These are phyloP conservation scores for Pilatotrama ljubarskyi DNA, from an alignment of 768 basidiomycete genomes.

Conservation along the genomic window DNA sequence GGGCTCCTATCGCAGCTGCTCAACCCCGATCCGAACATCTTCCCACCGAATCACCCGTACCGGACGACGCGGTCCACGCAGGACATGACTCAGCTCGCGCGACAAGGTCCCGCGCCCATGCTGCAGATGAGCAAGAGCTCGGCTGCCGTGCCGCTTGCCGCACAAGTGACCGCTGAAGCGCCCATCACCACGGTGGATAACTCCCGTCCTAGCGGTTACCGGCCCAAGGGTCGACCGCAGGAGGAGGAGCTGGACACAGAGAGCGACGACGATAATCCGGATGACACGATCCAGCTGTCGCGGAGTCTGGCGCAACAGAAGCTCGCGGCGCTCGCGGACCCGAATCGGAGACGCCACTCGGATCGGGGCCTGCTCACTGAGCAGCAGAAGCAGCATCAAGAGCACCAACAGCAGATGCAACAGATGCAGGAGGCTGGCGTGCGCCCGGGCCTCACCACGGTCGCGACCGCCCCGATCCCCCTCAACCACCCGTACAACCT, in stretches of 20 bases:
- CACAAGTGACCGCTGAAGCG: slow-evolving; percentile 44
- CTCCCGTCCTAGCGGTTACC: slow-evolving; percentile 42
- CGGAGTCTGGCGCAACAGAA: slow-evolving; percentile 70
- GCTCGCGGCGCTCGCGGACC: slow-evolving; percentile 54
- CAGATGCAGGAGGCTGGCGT: slow-evolving; percentile 12
- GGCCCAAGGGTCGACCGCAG: slow-evolving; percentile 65
- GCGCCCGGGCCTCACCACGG: slow-evolving; percentile 33
- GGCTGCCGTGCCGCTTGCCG: slow-evolving; percentile 59
- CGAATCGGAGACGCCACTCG: slow-evolving; percentile 40
- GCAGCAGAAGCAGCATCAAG: slow-evolving; percentile 25
- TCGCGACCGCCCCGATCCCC: slow-evolving; percentile 55
- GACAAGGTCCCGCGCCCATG: slow-evolving; percentile 17
- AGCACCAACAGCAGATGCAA: slow-evolving; percentile 7
- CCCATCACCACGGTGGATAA: slow-evolving; percentile 29
- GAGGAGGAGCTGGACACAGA: slow-evolving; percentile 61
- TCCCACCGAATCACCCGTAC: slow-evolving; percentile 62
- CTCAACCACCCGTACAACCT: slow-evolving; percentile 72
- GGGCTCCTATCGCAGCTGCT: slow-evolving; percentile 69
- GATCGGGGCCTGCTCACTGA: slow-evolving; percentile 29
- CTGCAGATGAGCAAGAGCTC: slow-evolving; percentile 56
- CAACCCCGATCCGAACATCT: slow-evolving; percentile 65
- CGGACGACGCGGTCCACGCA: slow-evolving; percentile 49
- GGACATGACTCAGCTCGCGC: slow-evolving; percentile 41
- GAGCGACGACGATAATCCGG: slow-evolving; percentile 52
- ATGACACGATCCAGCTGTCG: slow-evolving; percentile 56